Evolutionary conservation across 805 yeast genomes (phyloP).

Genomic region (Metschnikowia hibisci): DNA sequence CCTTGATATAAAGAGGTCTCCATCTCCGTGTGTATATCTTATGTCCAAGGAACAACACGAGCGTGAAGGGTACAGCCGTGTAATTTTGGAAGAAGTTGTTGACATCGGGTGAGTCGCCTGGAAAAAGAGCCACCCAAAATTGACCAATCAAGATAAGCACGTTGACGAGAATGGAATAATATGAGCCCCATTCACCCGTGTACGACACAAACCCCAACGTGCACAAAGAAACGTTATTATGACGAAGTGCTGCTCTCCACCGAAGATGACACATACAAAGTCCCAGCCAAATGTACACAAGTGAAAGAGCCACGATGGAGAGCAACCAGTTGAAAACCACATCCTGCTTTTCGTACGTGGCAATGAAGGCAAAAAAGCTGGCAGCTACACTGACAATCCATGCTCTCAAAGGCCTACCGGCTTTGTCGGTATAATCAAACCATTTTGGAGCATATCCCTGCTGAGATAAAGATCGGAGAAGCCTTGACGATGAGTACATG

Average conservation of each 20-base stretch:
- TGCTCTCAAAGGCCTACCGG: conserved; percentile 26
- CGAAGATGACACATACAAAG: conserved; percentile 26
- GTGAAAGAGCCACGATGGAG: conserved; percentile 26
- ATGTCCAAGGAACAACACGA: conserved; percentile 22
- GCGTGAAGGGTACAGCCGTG: conserved; percentile 21
- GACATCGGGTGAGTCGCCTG: conserved; percentile 23
- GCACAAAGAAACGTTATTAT: conserved; percentile 18
- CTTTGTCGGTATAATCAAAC: conserved; percentile 28
- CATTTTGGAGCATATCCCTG: conserved; percentile 28
- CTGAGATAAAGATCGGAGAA: conserved; percentile 24
- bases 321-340: conserved; percentile 29
- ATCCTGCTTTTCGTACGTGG: conserved; percentile 28
- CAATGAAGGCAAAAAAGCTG: conserved; percentile 25
- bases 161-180: conserved; percentile 29
- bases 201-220: conserved; percentile 29
- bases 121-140: conserved; percentile 43
- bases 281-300: conserved; percentile 25
- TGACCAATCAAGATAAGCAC: conserved; percentile 38
- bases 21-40: conserved; percentile 20
- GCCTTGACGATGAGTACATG: conserved; percentile 26
- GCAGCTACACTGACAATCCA: conserved; percentile 20
- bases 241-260: conserved; percentile 26
- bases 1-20: conserved; percentile 18
- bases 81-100: conserved; percentile 28
- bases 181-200: conserved; percentile 41